Conservation (phyloP, 345 rosid genomes). For the Jatropha curcas region DNA sequence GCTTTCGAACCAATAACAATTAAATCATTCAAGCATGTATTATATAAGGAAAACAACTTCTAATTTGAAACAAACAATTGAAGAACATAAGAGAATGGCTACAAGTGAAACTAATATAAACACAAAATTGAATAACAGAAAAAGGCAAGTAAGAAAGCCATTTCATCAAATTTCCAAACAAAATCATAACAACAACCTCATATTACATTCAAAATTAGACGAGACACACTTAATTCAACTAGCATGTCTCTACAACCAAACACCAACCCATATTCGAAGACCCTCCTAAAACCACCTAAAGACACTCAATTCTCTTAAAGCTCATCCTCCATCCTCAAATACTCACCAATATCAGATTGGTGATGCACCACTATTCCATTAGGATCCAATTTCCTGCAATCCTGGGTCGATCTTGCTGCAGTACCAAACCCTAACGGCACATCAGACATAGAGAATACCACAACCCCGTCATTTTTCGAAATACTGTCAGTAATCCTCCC, state of each 20-base stretch:
- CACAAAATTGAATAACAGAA: background rate
- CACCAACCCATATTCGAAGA: background rate
- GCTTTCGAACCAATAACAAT: no score
- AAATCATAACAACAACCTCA: background rate
- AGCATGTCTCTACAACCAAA: background rate
- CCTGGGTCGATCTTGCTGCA: conserved; percentile 78
- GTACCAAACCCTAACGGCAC: conserved; percentile 84
- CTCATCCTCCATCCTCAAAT: conserved; percentile 90
- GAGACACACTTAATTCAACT: background rate
- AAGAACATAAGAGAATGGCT: background rate
- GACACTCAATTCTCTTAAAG: conserved; percentile 38
- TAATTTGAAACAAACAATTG: background rate
- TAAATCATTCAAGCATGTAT: no score
- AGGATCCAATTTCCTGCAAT: conserved; percentile 85
- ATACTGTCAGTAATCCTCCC: conserved; percentile 88
- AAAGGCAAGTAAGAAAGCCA: background rate
- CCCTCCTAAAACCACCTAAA: background rate
- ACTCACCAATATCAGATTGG: conserved; percentile 83
- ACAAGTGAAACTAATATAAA: background rate
- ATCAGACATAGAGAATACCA: conserved; percentile 84
- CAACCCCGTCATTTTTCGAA: conserved; percentile 77
- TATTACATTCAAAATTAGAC: conserved; percentile 1
- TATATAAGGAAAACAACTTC: no score
- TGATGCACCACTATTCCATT: conserved; percentile 84
- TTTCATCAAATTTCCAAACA: background rate